phyloP scores from a whole-genome alignment of 2,329 filamentous ascomycete genomes.

The Aspergillus udagawae region DNA sequence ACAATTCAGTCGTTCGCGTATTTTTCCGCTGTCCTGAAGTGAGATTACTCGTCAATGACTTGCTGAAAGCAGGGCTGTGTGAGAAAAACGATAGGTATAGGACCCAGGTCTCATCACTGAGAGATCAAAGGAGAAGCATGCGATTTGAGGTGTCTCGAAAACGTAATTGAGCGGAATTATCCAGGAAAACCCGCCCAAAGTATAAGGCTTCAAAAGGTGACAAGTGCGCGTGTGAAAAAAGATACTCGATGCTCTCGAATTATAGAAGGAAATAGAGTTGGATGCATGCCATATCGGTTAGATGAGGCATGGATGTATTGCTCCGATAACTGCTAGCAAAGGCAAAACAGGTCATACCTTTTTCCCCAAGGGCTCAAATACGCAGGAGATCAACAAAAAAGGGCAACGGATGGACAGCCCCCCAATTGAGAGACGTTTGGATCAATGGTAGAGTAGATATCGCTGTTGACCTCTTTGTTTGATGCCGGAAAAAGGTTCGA shows the following conservation, averaged over 20 bases:
- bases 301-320: not conserved
- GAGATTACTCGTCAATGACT: no score
- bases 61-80: no score
- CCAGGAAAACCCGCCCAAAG: not conserved
- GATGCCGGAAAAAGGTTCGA: not conserved
- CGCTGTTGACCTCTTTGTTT: not conserved
- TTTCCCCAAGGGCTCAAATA: not conserved
- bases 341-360: not conserved
- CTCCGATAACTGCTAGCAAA: not conserved
- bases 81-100: no score
- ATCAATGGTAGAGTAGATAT: no score
- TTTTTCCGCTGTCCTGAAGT: no score
- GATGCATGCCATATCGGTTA: not conserved
- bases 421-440: no score
- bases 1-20: not conserved
- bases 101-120: no score
- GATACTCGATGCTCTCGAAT: not conserved
- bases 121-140: no score
- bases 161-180: not conserved
- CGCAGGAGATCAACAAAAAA: no score
- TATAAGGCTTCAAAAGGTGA: not conserved
- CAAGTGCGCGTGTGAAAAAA: not conserved
- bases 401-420: no score
- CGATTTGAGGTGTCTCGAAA: no score
- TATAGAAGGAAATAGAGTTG: not conserved